A percentile compares a stretch with the other conserved stretches of the same genome.
Evolutionary conservation across 257 asterid genomes (phyloP).

Genomic region (Nemophila menziesii): DNA sequence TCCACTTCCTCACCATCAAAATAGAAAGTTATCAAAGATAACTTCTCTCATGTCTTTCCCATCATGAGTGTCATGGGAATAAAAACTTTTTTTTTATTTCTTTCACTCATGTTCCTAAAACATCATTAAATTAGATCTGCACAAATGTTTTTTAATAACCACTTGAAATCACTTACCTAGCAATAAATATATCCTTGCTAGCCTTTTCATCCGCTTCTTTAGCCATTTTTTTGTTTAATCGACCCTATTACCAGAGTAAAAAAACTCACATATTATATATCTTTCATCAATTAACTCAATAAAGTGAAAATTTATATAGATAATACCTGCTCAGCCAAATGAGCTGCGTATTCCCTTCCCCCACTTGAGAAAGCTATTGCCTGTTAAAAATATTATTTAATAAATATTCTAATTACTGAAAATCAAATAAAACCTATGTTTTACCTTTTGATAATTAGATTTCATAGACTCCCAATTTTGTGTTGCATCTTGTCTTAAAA

Average conservation of each 20-base stretch:
- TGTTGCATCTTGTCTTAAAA: slow-evolving; percentile 54
- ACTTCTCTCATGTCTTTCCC: too few relatives aligned
- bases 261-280: neutral
- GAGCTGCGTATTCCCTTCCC: slow-evolving; percentile 57
- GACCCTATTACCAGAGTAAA: slow-evolving; percentile 40
- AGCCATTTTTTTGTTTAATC: slow-evolving; percentile 60
- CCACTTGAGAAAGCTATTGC: slow-evolving; percentile 80
- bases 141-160: neutral
- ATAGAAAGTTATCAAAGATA: too few relatives aligned
- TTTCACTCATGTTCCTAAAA: slow-evolving; percentile 69
- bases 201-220: slow-evolving; percentile 85
- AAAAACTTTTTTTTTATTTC: too few relatives aligned
- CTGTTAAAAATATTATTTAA: slow-evolving; percentile 46
- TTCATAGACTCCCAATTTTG: slow-evolving; percentile 82
- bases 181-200: slow-evolving; percentile 65
- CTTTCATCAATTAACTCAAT: too few relatives aligned
- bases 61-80: too few relatives aligned
- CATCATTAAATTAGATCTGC: slow-evolving; percentile 16
- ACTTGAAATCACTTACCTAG: slow-evolving; percentile 39
- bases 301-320: neutral
- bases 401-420: slow-evolving; percentile 3
- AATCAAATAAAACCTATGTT: slow-evolving; percentile 7
- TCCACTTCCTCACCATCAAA: too few relatives aligned
- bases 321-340: slow-evolving; percentile 74
- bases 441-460: slow-evolving; percentile 69